Evolutionary conservation across 805 yeast species (phyloP).

Genomic region (Nakazawaea ernobii): DNA sequence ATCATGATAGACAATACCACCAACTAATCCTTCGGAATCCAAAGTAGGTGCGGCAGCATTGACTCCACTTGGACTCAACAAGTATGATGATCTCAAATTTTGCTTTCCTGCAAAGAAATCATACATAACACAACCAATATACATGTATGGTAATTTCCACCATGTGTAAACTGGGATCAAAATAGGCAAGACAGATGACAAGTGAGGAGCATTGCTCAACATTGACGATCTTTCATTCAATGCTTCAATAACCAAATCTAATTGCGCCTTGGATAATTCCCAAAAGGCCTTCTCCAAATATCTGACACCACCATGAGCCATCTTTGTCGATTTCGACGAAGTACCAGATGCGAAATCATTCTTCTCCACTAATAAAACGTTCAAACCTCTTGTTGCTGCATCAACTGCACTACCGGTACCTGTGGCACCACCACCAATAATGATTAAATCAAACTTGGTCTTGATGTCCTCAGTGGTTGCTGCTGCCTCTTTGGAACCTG

Average conservation of each 20-base stretch:
- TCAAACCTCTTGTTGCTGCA: constrained; percentile 85
- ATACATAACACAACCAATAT: constrained; percentile 85
- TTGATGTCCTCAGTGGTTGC: constrained; percentile 26
- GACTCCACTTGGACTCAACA: constrained; percentile 62
- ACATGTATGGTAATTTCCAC: constrained; percentile 95
- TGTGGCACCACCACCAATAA: constrained; percentile 95
- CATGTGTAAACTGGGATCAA: constrained; percentile 93
- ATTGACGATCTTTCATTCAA: constrained; percentile 81
- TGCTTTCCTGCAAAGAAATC: constrained; percentile 90
- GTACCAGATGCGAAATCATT: constrained; percentile 91
- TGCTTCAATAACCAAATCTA: constrained; percentile 85
- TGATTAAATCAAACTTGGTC: constrained; percentile 67
- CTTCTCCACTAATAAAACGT: constrained; percentile 81
- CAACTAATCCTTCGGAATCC: constrained; percentile 72
- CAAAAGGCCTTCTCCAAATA: constrained; percentile 92
- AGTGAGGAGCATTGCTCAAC: constrained; percentile 87
- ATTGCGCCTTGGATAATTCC: constrained; percentile 85
- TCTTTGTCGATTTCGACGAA: constrained; percentile 88
- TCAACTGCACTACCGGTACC: constrained; percentile 93
- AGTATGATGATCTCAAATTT: constrained; percentile 72
- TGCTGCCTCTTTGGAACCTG: constrained; percentile 1
- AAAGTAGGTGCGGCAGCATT: constrained; percentile 80
- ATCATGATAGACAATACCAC: constrained; percentile 90
- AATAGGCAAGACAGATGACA: constrained; percentile 80
- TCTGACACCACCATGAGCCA: constrained; percentile 97